Evolutionary conservation across 2,329 filamentous ascomycete species (phyloP), one percentile per base, ranked within the genome.

Genomic region (Aspergillus fumigatiaffinis): DNA sequence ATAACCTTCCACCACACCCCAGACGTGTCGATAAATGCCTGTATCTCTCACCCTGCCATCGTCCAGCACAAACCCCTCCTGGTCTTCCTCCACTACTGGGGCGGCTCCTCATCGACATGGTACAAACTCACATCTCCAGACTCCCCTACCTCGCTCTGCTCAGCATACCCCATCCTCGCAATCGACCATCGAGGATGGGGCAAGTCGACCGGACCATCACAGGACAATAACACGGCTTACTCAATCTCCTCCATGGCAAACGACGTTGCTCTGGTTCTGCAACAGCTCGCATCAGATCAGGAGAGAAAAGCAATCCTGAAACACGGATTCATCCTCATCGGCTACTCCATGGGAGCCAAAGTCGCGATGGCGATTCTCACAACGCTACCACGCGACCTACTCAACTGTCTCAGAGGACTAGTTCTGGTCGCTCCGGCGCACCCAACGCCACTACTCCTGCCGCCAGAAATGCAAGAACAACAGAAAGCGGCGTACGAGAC

Each of bases 261-360:
- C 1, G 68, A 69, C n/a, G 41, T 67, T 1, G 53, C 50, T 1
- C 46, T 47, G 1, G 12, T 61, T 3, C 41, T 70, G 4, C 8
- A 41, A 1, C 26, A 60, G 23, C 44, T 70, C 6, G 25, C 38
- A 0, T n/a, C 28, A 5, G 47, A 72, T 21, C 21, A 42, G 1
- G 62, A 65, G 14, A 61, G 68, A 7, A 58, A 66, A 14, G 51
- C 53, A 3, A 59, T 71, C 2, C 53, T 76, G 20, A 48, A 56
- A 0, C 38, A 64, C 5, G 63, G 67, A 1, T 65, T 75, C 41
- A 58, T 76, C 21, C 60, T 76, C 3, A 56, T 76, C 41, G 72
- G 73, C 2, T 71, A 76, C 59, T 76, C 73, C 0, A 77, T 77
- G 75, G 75, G 75, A 3, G 74, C 68, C 17, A 77, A 77, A 52